Evolutionary conservation across 1,284 basidiomycete species (phyloP), one percentile per base, ranked within the genome.

Genomic region (Baeospora myosura): DNA sequence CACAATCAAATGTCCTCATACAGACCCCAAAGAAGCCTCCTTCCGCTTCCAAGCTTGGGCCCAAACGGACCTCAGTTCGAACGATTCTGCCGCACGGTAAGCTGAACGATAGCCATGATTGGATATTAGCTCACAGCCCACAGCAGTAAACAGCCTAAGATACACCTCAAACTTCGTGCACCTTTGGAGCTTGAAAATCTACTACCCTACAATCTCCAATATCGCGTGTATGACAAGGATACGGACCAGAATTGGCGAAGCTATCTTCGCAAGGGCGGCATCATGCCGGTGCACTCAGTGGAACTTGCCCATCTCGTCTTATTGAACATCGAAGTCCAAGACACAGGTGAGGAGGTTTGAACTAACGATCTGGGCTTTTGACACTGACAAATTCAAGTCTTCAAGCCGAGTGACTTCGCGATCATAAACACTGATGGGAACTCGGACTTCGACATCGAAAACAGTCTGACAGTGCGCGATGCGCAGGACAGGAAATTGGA

Each of bases 151-250:
- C 88, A 88, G 52, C 95, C 95, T 0, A 84, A 82, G 57, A 78
- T 98, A 46, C 83, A 78, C 37, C 69, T 99, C 30, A 82, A 81
- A 42, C 75, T 99, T 41, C 83, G 93, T n/a, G 92, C 96, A 6
- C 96, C 96, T 0, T 76, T 98, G 26, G 96, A 99, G 58, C 69
- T 99, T 7, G 96, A 99, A 66, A 99, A 99, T 56, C 66, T 98
- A 18, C 68, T 99, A 33, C 97, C 97, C 1, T 97, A 88, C 65
- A 93, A 98, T 57, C 67, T 99, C 43, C 88, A 94, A 56, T 99
- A 97, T 66, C 79, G 92, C 17, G 87, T 98, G 41, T 98, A 94
- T 54, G 94, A 98, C 71, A 97, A 95, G 67, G 82, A 97, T 49
- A 86, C 87, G 1, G 85, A 92, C 52, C 88, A 95, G 57, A 87